Percentiles rank a stretch among this genome's conserved stretches.
phyloP scores from a whole-genome alignment of 2,329 filamentous ascomycete species.

The Neopestalotiopsis clavispora region DNA sequence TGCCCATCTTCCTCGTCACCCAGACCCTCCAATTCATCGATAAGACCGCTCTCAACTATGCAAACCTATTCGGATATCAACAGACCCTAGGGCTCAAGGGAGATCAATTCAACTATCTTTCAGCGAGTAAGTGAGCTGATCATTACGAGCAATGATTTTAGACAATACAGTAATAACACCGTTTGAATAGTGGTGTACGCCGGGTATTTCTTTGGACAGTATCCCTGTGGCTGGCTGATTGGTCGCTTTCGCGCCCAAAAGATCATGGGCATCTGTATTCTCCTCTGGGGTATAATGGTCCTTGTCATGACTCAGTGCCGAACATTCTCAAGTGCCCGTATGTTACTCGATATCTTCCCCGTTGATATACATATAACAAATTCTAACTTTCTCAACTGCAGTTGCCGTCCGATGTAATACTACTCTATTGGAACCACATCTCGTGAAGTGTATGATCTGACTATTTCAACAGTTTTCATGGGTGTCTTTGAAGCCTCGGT shows the following conservation, averaged over 20 bases:
- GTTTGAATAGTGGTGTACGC: conserved; percentile 39
- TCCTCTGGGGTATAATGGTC: conserved; percentile 40
- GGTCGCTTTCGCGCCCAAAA: conserved; percentile 41
- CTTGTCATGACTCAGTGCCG: conserved; percentile 38
- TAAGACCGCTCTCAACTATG: conserved; percentile 37
- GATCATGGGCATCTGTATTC: conserved; percentile 35
- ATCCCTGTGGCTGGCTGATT: conserved; percentile 45
- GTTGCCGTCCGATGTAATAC: too few species aligned
- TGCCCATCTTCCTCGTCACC: conserved; percentile 36
- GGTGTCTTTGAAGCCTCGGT: conserved; percentile 34
- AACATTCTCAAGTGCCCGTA: conserved; percentile 21
- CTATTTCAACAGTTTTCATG: conserved; percentile 25
- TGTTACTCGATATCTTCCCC: too few species aligned
- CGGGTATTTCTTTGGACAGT: conserved; percentile 46
- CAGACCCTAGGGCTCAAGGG: conserved; percentile 38
- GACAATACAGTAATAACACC: neutral
- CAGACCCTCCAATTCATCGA: conserved; percentile 38
- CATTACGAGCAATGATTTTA: too few species aligned
- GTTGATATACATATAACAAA: too few species aligned
- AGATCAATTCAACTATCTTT: conserved; percentile 40
- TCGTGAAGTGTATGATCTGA: too few species aligned
- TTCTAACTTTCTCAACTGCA: too few species aligned
- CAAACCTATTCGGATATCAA: conserved; percentile 41
- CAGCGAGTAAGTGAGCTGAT: conserved; percentile 30
- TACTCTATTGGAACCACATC: too few species aligned